Evolutionary conservation across 768 basidiomycete genomes (phyloP).

Genomic region (Sporobolomyces pararoseus): DNA sequence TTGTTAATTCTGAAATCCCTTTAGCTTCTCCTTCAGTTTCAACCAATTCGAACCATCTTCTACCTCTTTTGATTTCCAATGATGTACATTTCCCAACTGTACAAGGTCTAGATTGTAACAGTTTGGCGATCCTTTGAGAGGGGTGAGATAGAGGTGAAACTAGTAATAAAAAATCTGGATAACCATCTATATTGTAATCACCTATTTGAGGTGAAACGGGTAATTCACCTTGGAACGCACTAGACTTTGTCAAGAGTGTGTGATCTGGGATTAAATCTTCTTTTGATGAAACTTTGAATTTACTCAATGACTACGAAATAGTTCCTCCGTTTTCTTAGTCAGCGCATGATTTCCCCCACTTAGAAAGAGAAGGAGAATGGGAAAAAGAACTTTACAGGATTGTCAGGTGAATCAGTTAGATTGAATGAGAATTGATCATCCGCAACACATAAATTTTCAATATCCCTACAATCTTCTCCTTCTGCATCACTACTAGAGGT

Average conservation of each 20-base stretch:
- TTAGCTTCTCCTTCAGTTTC: conserved; percentile 46
- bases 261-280: conserved; percentile 56
- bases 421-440: conserved; percentile 79
- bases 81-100: conserved; percentile 33
- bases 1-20: conserved; percentile 60
- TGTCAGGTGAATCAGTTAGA: conserved; percentile 52
- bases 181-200: conserved; percentile 89
- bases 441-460: conserved; percentile 72
- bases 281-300: conserved; percentile 60
- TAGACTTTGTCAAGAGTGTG: conserved; percentile 66
- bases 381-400: conserved; percentile 54
- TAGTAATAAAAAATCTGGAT: conserved; percentile 69
- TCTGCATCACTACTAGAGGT: background rate
- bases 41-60: conserved; percentile 65
- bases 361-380: background rate
- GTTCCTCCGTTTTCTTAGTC: too few species aligned
- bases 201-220: conserved; percentile 77
- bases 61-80: conserved; percentile 49
- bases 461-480: conserved; percentile 64
- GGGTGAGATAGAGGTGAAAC: conserved; percentile 19
- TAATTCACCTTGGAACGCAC: conserved; percentile 61
- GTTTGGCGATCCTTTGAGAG: conserved; percentile 41
- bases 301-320: conserved; percentile 60
- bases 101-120: conserved; percentile 50
- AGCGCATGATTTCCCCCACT: too few species aligned